Percentiles rank a stretch among this genome's conserved stretches.
phyloP scores from a whole-genome alignment of 1,284 basidiomycete species.

The Tausonia pullulans region DNA sequence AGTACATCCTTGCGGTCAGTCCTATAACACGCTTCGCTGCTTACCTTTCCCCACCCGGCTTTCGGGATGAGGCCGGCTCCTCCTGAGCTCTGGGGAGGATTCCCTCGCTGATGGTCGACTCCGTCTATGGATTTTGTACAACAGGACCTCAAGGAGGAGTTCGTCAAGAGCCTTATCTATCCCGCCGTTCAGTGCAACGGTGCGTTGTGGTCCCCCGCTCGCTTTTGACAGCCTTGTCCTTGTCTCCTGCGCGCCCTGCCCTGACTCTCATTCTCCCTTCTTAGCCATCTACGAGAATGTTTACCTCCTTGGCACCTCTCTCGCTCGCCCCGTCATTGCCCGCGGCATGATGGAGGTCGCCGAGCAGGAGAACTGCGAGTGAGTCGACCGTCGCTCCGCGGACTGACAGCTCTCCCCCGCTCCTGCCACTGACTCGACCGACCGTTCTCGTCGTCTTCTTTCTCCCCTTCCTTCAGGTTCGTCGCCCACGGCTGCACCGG shows the following conservation, averaged over 20 bases:
- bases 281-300: constrained; percentile 52
- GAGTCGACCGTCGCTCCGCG: constrained; percentile 22
- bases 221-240: not conserved
- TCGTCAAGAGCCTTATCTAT: constrained; percentile 93
- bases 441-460: not conserved
- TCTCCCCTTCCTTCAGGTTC: not conserved
- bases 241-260: not conserved
- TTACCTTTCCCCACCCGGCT: no score
- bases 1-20: constrained; percentile 78
- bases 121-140: not conserved
- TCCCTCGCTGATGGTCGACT: no score
- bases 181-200: constrained; percentile 96
- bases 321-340: constrained; percentile 96
- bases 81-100: no score
- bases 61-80: no score
- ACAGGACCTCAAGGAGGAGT: constrained; percentile 88
- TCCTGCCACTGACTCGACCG: not conserved
- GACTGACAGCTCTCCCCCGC: not conserved
- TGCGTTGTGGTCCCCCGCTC: constrained; percentile 25
- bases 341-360: constrained; percentile 97
- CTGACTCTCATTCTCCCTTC: not conserved
- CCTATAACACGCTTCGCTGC: not conserved
- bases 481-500: constrained; percentile 92
- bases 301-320: constrained; percentile 94
- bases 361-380: constrained; percentile 85